Base-by-base conservation (phyloP, 1,284 basidiomycete species). In the Microstroma glucosiphilum region DNA sequence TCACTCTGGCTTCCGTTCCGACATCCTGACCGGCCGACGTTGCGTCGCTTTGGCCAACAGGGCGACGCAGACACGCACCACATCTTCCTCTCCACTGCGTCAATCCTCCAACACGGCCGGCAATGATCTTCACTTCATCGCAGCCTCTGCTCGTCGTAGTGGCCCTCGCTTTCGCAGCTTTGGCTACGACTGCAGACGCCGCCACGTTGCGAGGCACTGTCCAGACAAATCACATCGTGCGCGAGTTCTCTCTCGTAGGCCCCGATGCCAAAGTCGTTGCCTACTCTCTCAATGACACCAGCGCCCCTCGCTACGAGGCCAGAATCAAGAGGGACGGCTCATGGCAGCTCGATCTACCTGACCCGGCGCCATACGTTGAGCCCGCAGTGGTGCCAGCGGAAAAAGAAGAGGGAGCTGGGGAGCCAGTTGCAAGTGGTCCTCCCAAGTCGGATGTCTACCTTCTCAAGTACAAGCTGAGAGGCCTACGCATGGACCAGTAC, bases 161-260 rank as follows among this genome's bases (percentile, higher is more conserved):
- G 9, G 30, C 30, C 30, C 4, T 37, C 30, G 30, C 30, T 37
- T 9, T 37, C 30, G 30, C 30, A 37, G 30, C 30, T 37, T 9
- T 37, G 30, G 30, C 30, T 37, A 37, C 30, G 30, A 37, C 43
- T 21, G 43, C 43, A 6, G 17, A 48, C 15, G 43, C 43, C 6
- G 51, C 26, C 19, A 54, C 51, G 6, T 21, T 54, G 17, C 51
- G 51, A 17, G 51, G 51, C 13, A 19, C 19, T 15, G 25, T 54
- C 51, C 21, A 21, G 21, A 15, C 51, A 6, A 21, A 54, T 21
- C n/a, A 54, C 51, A 21, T 54, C 21, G 8, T 54, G 21, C 51
- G 51, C 15, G 51, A 54, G 26, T 54, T 23, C 51, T 54, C 13
- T 15, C 51, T 54, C 51, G 51, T 26, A 8, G 51, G 51, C 3